Evolutionary conservation across 805 yeast genomes (phyloP).

Genomic region (Ogataea trehaloabstinens): DNA sequence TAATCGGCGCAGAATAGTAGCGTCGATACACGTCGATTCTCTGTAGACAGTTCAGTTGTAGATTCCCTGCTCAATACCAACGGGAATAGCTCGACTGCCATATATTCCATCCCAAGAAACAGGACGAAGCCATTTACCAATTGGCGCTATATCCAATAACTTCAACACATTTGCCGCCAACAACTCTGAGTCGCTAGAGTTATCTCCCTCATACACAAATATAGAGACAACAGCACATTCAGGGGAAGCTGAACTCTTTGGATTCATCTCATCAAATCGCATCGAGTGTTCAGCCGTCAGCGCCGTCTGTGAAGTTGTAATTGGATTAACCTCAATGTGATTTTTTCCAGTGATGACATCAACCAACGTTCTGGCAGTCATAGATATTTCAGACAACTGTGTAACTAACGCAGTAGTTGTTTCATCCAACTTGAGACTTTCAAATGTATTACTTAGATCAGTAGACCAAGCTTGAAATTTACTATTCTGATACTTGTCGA

Average conservation of each 20-base stretch:
- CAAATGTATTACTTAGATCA: constrained; percentile 20
- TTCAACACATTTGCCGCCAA: constrained; percentile 41
- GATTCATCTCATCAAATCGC: neutral
- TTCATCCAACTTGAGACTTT: constrained; percentile 16
- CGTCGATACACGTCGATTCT: too few relatives aligned
- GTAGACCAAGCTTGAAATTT: constrained; percentile 25
- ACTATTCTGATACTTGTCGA: constrained; percentile 14
- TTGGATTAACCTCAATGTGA: neutral
- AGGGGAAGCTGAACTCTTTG: constrained; percentile 4
- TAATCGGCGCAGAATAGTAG: too few relatives aligned
- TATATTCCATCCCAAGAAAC: constrained; percentile 83
- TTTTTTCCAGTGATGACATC: constrained; percentile 1
- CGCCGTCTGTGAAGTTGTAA: neutral
- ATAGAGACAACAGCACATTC: constrained; percentile 27
- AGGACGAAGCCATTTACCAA: constrained; percentile 49
- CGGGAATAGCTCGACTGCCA: constrained; percentile 56
- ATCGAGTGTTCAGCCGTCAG: neutral
- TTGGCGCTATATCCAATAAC: constrained; percentile 13
- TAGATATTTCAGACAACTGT: constrained; percentile 14
- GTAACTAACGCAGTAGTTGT: constrained; percentile 8
- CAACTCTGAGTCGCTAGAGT: constrained; percentile 63
- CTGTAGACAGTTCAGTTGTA: constrained; percentile 48
- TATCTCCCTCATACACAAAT: constrained; percentile 89
- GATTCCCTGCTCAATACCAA: constrained; percentile 74
- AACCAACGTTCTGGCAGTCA: constrained; percentile 6